phyloP scores from a whole-genome alignment of 1,284 basidiomycete species.

The Heterobasidion parviporum region DNA sequence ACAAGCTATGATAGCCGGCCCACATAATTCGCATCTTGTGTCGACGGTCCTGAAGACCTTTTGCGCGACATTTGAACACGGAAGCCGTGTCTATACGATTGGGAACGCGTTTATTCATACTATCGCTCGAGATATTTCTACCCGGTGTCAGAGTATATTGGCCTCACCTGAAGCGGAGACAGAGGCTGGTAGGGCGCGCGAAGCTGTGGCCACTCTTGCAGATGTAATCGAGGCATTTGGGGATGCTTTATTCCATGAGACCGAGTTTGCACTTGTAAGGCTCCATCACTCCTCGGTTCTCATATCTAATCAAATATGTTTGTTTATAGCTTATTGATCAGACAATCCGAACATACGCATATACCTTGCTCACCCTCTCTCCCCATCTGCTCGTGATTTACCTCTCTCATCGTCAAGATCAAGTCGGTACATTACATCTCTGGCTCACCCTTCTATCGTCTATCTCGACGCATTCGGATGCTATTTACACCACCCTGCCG shows the following conservation, averaged over 20 bases:
- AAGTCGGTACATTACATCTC: too few relatives aligned
- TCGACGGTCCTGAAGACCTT: constrained; percentile 30
- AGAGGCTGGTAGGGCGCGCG: constrained; percentile 7
- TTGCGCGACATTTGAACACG: not conserved
- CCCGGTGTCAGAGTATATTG: constrained; percentile 20
- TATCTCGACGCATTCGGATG: constrained; percentile 23
- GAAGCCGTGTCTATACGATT: constrained; percentile 9
- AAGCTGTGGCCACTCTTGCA: constrained; percentile 18
- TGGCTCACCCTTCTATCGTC: constrained; percentile 38
- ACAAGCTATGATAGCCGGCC: constrained; percentile 10
- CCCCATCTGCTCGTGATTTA: constrained; percentile 42
- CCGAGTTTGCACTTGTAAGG: constrained; percentile 29
- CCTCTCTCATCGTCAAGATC: constrained; percentile 26
- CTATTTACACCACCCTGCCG: constrained; percentile 18
- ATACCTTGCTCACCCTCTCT: constrained; percentile 30
- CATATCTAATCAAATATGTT: too few relatives aligned
- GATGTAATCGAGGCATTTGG: constrained; percentile 34
- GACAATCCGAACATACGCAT: constrained; percentile 29
- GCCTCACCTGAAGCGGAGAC: constrained; percentile 10
- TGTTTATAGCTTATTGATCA: constrained; percentile 35
- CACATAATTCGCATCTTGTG: constrained; percentile 19
- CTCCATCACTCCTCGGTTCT: not conserved
- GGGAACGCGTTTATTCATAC: not conserved
- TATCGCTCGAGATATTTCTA: not conserved
- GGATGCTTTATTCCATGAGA: constrained; percentile 31